Evolutionary conservation across 257 asterid species (phyloP).

Genomic region (Parsonsia alboflavescens): DNA sequence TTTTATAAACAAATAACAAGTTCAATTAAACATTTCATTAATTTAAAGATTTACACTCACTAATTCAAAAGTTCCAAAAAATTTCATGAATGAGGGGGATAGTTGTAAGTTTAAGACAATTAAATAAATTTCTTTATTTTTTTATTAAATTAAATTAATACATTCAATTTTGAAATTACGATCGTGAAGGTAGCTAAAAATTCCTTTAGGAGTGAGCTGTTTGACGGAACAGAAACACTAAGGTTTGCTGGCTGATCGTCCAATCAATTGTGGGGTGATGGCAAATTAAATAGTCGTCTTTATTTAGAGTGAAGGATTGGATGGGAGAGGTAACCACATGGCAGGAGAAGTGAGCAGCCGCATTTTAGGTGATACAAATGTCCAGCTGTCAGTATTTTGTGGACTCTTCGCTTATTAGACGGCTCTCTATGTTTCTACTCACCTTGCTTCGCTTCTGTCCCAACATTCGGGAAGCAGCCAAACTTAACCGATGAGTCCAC

Average conservation of each 20-base stretch:
- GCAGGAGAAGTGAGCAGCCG: not conserved
- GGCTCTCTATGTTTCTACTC: not conserved
- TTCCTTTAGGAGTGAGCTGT: not conserved
- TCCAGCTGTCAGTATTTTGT: not conserved
- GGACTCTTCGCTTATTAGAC: not conserved
- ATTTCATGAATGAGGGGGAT: too few relatives aligned
- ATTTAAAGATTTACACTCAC: too few relatives aligned
- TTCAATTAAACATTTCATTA: too few relatives aligned
- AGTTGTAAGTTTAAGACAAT: too few relatives aligned
- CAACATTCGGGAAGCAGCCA: constrained; percentile 18
- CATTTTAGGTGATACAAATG: not conserved
- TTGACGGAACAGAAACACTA: not conserved
- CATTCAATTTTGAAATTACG: too few relatives aligned
- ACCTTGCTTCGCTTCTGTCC: not conserved
- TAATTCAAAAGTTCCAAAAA: too few relatives aligned
- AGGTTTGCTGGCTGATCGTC: not conserved
- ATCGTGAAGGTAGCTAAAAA: too few relatives aligned
- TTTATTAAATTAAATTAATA: too few relatives aligned
- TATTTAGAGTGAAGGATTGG: too few relatives aligned
- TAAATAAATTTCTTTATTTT: too few relatives aligned
- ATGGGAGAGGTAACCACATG: not conserved
- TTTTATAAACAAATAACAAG: too few relatives aligned
- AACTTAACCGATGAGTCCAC: constrained; percentile 14
- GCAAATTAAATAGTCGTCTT: not conserved
- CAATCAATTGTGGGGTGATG: not conserved